A percentile compares a stretch with the other conserved stretches of the same genome.
These are phyloP conservation scores for Hypomyces rosellus DNA, from an alignment of 2,329 filamentous ascomycete species.

Conservation along the genomic window DNA sequence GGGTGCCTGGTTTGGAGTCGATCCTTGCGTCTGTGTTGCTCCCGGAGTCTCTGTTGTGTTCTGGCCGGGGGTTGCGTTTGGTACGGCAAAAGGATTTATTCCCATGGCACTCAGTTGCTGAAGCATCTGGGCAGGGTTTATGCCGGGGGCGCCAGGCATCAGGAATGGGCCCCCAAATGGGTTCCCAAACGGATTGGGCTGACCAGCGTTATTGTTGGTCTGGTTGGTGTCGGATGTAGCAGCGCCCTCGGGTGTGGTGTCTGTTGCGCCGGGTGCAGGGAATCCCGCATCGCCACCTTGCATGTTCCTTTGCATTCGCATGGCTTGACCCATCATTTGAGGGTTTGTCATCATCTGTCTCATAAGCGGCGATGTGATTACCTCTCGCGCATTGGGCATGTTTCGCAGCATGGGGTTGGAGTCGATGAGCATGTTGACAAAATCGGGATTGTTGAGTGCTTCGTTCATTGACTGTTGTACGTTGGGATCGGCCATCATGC, in stretches of 20 bases:
- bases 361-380: slow-evolving; percentile 84
- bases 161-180: slow-evolving; percentile 25
- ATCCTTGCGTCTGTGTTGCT: slow-evolving; percentile 17
- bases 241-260: slow-evolving; percentile 63
- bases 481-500: slow-evolving; percentile 83
- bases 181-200: slow-evolving; percentile 38
- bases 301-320: slow-evolving; percentile 73
- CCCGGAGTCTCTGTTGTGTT: slow-evolving; percentile 20
- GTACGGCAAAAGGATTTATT: slow-evolving; percentile 31
- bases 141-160: slow-evolving; percentile 15
- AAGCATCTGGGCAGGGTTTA: slow-evolving; percentile 22
- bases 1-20: slow-evolving; percentile 26
- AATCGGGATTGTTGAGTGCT: slow-evolving; percentile 87
- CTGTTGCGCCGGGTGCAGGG: slow-evolving; percentile 85
- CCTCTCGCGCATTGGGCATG: slow-evolving; percentile 70
- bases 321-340: slow-evolving; percentile 71
- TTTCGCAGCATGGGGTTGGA: slow-evolving; percentile 76
- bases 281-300: slow-evolving; percentile 57
- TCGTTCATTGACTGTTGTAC: slow-evolving; percentile 87
- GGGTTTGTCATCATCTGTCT: slow-evolving; percentile 91
- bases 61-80: slow-evolving; percentile 19
- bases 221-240: slow-evolving; percentile 23
- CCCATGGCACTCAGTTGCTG: slow-evolving; percentile 23
- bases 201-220: slow-evolving; percentile 23
- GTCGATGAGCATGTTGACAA: slow-evolving; percentile 92